Base-by-base conservation (phyloP, 345 rosid genomes). In the Moricandia arvensis region DNA sequence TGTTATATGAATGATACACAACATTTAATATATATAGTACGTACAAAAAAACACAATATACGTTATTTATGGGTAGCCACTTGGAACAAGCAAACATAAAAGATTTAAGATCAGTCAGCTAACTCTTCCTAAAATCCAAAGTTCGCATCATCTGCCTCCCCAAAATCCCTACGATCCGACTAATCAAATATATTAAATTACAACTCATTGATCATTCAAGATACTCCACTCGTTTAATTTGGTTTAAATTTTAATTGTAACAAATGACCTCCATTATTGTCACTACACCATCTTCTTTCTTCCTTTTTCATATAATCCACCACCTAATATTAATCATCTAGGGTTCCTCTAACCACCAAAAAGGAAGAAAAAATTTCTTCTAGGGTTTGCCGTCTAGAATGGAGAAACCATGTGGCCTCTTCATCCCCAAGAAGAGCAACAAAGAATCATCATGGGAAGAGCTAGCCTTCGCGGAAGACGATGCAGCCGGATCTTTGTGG, bases 391-490 rank as follows among this genome's bases (percentile, higher is more conserved):
- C 17, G 15, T 69, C 70, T 30, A 55, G 30, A 63, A 80, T 62
- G 69, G 71, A 75, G 69, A 79, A 74, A 30, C 13, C 49, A 0
- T 35, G 15, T 75, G 74, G 72, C 67, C 21, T 68, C 7, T 21
- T 37, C 49, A 77, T 64, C 70, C 61, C 73, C 26, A 54, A 37
- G 68, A 70, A 45, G 62, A 71, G 72, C 63, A 58, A 59, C 30
- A 67, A 73, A 67, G 78, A 60, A n/a, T 60, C 81, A 54, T 93
- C 98, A 1, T 93, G 95, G 97, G 95, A 93, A 85, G 98, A 93
- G 81, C 86, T 85, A 58, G 98, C 93, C 66, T 93, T 93, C 57
- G 93, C 96, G 0, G 90, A 86, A 79, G 98, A 93, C 70, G 98
- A 93, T 76, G 86, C 94, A 0, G 84, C 89, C 1, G 93, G 93